Conservation (phyloP, 2,329 filamentous ascomycete species). For the Ophiostoma australiae region DNA sequence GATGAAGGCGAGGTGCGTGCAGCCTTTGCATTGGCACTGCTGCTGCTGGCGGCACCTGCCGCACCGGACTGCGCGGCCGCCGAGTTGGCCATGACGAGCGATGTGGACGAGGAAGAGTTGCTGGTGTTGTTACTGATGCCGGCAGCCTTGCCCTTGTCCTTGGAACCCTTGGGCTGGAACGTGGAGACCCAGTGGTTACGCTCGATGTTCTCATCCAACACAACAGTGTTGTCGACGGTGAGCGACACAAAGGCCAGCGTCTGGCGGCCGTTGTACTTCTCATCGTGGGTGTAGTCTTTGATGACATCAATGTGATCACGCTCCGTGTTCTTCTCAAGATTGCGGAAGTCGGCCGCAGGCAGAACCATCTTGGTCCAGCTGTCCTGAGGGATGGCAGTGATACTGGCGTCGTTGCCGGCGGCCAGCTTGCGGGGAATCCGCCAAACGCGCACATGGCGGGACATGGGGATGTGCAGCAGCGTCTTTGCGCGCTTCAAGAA, state of each 20-base stretch:
- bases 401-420: conserved; percentile 25
- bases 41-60: conserved; percentile 19
- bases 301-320: conserved; percentile 55
- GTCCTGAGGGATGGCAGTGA: conserved; percentile 28
- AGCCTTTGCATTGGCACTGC: conserved; percentile 46
- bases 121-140: conserved; percentile 31
- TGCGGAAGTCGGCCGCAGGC: conserved; percentile 57
- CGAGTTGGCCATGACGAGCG: conserved; percentile 58
- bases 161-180: conserved; percentile 35
- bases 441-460: conserved; percentile 74
- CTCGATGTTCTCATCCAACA: conserved; percentile 75
- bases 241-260: conserved; percentile 63
- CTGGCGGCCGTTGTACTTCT: conserved; percentile 71
- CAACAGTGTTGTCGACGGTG: conserved; percentile 66
- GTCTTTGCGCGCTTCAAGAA: conserved; percentile 73
- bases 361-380: conserved; percentile 50
- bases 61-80: conserved; percentile 30
- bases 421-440: conserved; percentile 51
- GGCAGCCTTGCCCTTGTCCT: conserved; percentile 25
- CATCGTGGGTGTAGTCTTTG: conserved; percentile 65
- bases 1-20: conserved; percentile 64
- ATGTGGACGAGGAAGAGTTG: conserved; percentile 43
- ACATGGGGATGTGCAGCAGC: conserved; percentile 59
- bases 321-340: conserved; percentile 58
- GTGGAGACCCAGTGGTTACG: conserved; percentile 55